Conservation (phyloP, 768 basidiomycete species). For the Russula virescens region DNA sequence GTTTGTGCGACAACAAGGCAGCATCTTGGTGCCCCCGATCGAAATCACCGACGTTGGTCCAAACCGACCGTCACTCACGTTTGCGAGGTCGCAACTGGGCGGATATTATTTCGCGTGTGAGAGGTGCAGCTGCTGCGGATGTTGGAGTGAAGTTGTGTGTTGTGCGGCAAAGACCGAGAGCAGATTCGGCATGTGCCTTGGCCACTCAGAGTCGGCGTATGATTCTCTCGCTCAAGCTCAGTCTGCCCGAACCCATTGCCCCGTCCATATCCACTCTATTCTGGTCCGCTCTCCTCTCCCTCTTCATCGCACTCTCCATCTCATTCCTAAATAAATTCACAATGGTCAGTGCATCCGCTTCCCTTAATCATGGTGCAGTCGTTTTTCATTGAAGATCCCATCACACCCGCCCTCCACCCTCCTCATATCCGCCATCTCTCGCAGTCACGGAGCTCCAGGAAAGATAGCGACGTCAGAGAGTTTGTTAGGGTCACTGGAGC, state of each 20-base stretch:
- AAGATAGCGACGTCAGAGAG: conserved; percentile 15
- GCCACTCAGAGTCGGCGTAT: no score
- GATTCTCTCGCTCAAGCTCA: neutral
- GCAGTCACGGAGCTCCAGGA: conserved; percentile 18
- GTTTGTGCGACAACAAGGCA: no score
- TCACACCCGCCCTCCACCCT: neutral
- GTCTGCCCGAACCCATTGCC: neutral
- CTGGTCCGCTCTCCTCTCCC: neutral
- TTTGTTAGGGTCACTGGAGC: conserved; percentile 19
- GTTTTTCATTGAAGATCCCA: no score
- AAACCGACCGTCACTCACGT: no score
- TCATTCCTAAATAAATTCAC: conserved; percentile 3
- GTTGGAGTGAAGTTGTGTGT: no score
- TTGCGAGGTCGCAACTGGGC: neutral
- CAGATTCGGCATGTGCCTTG: neutral
- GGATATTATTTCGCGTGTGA: neutral
- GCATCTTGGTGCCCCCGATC: neutral
- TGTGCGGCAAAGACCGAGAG: neutral
- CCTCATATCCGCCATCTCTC: neutral
- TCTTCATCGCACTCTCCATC: conserved; percentile 4
- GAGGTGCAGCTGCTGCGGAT: no score
- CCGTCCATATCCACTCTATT: neutral
- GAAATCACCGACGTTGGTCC: neutral
- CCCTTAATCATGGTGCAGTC: neutral
- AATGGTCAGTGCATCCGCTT: conserved; percentile 15